These are phyloP conservation scores for Mycena crocata DNA, from an alignment of 768 basidiomycete species.

Conservation along the genomic window DNA sequence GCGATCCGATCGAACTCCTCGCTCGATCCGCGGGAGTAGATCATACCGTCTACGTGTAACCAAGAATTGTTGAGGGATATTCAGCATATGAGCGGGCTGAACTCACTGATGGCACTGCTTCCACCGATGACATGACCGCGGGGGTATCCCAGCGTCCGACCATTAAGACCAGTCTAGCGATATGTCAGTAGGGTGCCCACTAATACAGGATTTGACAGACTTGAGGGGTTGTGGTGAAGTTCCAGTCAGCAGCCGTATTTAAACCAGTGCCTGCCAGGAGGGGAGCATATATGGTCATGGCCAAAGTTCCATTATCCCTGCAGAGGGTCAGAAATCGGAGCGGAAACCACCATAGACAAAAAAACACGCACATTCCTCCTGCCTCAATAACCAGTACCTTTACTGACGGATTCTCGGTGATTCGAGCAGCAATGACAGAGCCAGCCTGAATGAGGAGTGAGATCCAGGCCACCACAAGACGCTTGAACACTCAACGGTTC, in stretches of 20 bases:
- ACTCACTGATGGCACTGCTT: slow-evolving; percentile 42
- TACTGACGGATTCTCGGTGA: slow-evolving; percentile 51
- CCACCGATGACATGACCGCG: slow-evolving; percentile 46
- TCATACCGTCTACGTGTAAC: slow-evolving; percentile 38
- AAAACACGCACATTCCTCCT: slow-evolving; percentile 39
- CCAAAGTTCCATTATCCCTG: slow-evolving; percentile 9
- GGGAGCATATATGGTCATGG: slow-evolving; percentile 5
- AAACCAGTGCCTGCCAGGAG: slow-evolving; percentile 6
- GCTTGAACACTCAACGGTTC: slow-evolving; percentile 5
- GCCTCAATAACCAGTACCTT: slow-evolving; percentile 57
- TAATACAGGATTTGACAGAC: no score
- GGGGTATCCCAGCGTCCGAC: slow-evolving; percentile 38
- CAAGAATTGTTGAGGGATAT: not conserved
- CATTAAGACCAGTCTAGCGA: slow-evolving; percentile 40
- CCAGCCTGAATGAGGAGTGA: slow-evolving; percentile 40
- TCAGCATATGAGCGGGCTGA: not conserved
- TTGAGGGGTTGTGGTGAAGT: no score
- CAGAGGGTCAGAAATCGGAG: slow-evolving; percentile 1
- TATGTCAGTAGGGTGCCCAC: no score
- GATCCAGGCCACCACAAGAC: not conserved
- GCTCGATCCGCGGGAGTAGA: slow-evolving; percentile 38
- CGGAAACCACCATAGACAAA: slow-evolving; percentile 19
- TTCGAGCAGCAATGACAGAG: slow-evolving; percentile 52
- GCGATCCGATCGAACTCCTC: slow-evolving; percentile 43
- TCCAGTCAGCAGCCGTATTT: slow-evolving; percentile 37